phyloP scores from a whole-genome alignment of 2,329 filamentous ascomycete genomes.

The Aspergillus pseudonomiae region DNA sequence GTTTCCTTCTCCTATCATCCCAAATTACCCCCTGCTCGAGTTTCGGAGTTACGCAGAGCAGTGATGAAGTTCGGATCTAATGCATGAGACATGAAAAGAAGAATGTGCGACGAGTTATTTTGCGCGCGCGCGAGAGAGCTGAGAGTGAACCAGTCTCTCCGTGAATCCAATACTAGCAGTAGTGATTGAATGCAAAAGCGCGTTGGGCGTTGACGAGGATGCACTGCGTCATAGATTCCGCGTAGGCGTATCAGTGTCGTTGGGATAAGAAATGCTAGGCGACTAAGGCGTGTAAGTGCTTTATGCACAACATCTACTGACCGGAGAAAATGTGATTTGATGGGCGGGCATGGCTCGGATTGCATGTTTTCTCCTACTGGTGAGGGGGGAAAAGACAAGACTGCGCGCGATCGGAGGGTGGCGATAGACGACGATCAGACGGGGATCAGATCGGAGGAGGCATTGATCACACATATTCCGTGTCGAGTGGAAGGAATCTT shows the following conservation, averaged over 20 bases:
- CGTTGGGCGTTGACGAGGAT: not conserved
- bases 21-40: constrained; percentile 2
- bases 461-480: not conserved
- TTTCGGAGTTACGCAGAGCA: constrained; percentile 16
- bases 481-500: too few species aligned
- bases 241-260: not conserved
- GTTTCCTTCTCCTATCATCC: constrained; percentile 6
- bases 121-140: constrained; percentile 4
- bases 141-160: not conserved
- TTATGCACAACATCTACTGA: not conserved
- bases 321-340: not conserved
- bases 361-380: not conserved
- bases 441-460: not conserved
- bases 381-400: not conserved
- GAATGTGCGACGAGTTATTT: constrained; percentile 21
- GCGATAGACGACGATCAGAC: not conserved
- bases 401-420: not conserved
- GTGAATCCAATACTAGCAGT: not conserved
- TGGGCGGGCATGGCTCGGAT: not conserved
- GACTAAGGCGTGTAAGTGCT: not conserved
- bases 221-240: not conserved
- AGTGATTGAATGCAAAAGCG: constrained; percentile 3
- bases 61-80: constrained; percentile 28
- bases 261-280: not conserved
- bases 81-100: constrained; percentile 26